Evolutionary conservation across 1,139 yeast genomes (phyloP).

Genomic region (Sugiyamaella xylanicola): DNA sequence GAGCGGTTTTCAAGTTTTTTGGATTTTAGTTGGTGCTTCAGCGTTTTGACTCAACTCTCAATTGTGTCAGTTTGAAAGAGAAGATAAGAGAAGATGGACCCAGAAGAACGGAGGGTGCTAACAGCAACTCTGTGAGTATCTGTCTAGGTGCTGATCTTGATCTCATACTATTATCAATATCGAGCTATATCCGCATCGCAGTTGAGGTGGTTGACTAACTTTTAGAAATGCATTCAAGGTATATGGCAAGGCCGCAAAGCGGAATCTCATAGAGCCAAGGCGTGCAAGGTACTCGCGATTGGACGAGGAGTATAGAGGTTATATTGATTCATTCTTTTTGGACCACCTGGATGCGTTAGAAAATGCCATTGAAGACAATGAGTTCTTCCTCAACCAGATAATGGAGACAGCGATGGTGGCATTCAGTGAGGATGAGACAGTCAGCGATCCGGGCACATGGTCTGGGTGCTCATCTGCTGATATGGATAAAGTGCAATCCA

Average conservation of each 20-base stretch:
- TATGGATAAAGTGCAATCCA: conserved; percentile 62
- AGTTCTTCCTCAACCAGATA: conserved; percentile 48
- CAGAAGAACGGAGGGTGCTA: conserved; percentile 32
- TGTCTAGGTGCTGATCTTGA: no score
- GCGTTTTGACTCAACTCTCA: no score
- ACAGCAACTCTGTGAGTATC: conserved; percentile 35
- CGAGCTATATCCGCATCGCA: no score
- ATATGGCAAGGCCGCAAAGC: conserved; percentile 31
- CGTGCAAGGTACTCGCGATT: conserved; percentile 30
- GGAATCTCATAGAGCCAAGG: conserved; percentile 34
- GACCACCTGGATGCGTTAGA: conserved; percentile 50
- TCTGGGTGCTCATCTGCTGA: conserved; percentile 49
- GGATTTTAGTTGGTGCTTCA: no score
- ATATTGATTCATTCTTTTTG: conserved; percentile 26
- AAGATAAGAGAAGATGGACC: conserved; percentile 23
- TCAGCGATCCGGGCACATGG: conserved; percentile 50
- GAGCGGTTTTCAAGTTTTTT: no score
- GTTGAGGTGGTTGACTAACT: conserved; percentile 2
- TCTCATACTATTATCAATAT: no score
- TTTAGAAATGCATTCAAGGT: conserved; percentile 29
- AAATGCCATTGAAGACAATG: conserved; percentile 54
- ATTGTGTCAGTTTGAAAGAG: no score
- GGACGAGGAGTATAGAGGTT: conserved; percentile 23
- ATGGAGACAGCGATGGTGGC: conserved; percentile 52
- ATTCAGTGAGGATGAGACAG: conserved; percentile 48